Evolutionary conservation across 108 stramenopile species (phyloP), one percentile per base, ranked within the genome.

Genomic region (Cyclotella kingstonii): DNA sequence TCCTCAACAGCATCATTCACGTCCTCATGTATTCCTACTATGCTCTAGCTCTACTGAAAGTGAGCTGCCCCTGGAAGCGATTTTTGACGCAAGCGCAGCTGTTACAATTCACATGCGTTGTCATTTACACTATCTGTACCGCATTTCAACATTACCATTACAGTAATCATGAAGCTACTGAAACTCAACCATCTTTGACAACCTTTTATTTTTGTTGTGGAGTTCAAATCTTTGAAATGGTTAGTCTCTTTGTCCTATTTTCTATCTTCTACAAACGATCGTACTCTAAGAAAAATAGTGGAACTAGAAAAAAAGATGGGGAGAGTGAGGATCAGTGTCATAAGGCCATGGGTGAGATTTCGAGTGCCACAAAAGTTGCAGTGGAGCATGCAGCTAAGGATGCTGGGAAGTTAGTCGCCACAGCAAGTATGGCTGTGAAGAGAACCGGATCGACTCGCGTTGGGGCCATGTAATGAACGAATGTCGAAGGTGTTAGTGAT

Each of bases 21-120:
- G 94, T 96, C 22, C 77, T 99, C 59, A 98, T 99, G 98, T 99
- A 99, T 80, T 89, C 95, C 1, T 98, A 99, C 80, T 99, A 99
- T 79, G 85, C 88, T 8, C 53, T 94, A 25, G 80, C 82, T 12
- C 53, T 94, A 25, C 19, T 91, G 39, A 86, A 85, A 61, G 74
- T 89, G 17, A 23, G 30, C 22, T 91, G 90, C 51, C 90, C 95
- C 47, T 98, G 98, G 97, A 98, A 97, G 68, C 70, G 66, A 63
- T 93, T 80, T 66, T 55, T 99, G 39, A 99, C 98, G 6, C 60
- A 83, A 60, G 84, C 91, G 5, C 99, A 99, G 78, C 67, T 99
- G 30, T 27, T 91, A n/a, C 99, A 99, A 90, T 99, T 99, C 66
- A 79, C 92, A 21, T 69, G 89, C 41, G 98, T 99, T 47, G 67